A percentile compares a stretch with the other conserved stretches of the same genome.
Conservation (phyloP, 139 green algal species). For the Yamagishiella unicocca region DNA sequence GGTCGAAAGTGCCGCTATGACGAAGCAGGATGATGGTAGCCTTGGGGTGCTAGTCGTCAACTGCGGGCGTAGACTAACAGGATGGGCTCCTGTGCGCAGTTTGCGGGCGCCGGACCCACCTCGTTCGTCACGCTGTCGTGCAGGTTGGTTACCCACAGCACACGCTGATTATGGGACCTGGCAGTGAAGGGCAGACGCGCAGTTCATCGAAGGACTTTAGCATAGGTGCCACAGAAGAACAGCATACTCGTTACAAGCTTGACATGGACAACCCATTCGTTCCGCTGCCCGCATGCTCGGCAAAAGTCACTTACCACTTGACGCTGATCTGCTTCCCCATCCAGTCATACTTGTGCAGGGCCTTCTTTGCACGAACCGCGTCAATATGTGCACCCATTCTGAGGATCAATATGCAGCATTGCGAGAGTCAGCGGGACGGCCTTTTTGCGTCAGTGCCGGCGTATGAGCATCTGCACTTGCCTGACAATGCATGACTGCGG, state of each 20-base stretch:
- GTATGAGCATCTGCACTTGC: too few species aligned
- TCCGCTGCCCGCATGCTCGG: too few species aligned
- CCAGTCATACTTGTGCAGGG: constrained; percentile 33
- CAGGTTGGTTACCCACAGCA: constrained; percentile 51
- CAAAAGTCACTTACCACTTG: constrained; percentile 28
- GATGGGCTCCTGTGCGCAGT: too few species aligned
- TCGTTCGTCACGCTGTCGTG: constrained; percentile 59
- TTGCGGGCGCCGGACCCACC: constrained; percentile 36
- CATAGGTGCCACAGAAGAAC: neutral
- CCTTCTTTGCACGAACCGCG: constrained; percentile 37
- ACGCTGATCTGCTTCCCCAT: constrained; percentile 49
- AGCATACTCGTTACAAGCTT: too few species aligned
- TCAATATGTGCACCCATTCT: constrained; percentile 32
- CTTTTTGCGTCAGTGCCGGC: too few species aligned
- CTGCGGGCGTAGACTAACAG: too few species aligned
- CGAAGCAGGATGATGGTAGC: too few species aligned
- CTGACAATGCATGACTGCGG: constrained; percentile 46
- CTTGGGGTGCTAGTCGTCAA: too few species aligned
- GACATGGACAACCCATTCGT: too few species aligned
- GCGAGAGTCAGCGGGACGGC: too few species aligned
- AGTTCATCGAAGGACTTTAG: neutral
- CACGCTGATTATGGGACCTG: constrained; percentile 56
- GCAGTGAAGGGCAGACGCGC: neutral
- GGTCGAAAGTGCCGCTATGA: too few species aligned
- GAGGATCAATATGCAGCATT: too few species aligned